phyloP scores from a whole-genome alignment of 208 protist species.

The Trypanosoma cruzi region DNA sequence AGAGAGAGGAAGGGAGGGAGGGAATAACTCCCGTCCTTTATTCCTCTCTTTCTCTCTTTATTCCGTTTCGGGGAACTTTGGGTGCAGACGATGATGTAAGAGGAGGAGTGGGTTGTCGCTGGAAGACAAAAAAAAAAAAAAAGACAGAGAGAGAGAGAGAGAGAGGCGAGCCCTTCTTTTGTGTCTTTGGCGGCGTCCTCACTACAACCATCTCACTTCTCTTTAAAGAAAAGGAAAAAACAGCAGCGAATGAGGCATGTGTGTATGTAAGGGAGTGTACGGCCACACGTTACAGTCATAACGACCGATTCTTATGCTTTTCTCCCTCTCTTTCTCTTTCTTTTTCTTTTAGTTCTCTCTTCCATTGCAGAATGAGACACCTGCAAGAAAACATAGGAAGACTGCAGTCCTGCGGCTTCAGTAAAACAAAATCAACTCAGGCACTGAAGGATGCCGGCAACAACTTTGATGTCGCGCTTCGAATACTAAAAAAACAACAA shows the following conservation, averaged over 20 bases:
- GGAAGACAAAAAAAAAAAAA: too few species aligned
- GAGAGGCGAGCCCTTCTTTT: not conserved
- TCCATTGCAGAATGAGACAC: constrained; percentile 3
- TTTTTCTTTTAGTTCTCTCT: constrained; percentile 19
- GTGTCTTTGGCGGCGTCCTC: not conserved
- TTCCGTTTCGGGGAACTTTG: not conserved
- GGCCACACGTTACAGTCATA: not conserved
- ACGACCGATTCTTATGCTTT: constrained; percentile 7
- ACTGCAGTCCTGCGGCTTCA: constrained; percentile 49
- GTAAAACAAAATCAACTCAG: constrained; percentile 57
- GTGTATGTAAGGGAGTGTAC: not conserved
- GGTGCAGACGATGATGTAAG: not conserved
- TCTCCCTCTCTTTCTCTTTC: constrained; percentile 6
- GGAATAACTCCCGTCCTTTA: not conserved
- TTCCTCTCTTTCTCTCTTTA: not conserved
- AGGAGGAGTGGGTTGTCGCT: not conserved
- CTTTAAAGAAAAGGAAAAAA: not conserved
- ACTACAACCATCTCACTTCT: not conserved
- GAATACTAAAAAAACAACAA: constrained; percentile 43
- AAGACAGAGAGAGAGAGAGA: not conserved
- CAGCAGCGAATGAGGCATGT: not conserved
- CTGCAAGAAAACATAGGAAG: constrained; percentile 24
- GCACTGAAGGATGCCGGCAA: constrained; percentile 72
- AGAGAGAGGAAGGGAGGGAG: not conserved
- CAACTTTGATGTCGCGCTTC: constrained; percentile 46